phyloP scores from a whole-genome alignment of 2,329 filamentous ascomycete species.

The Fusarium proliferatum region DNA sequence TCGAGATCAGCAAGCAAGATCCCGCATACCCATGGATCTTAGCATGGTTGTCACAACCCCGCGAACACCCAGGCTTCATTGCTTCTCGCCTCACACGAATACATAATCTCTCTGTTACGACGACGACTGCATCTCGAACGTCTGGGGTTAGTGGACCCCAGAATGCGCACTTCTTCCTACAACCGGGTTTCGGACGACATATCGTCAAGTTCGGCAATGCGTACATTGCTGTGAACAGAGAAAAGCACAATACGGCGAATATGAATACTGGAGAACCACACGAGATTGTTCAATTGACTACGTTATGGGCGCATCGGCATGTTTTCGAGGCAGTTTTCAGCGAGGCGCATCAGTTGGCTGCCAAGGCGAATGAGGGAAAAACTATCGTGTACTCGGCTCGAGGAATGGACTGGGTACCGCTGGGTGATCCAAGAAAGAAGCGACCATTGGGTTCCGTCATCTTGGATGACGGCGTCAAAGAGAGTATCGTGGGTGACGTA shows the following conservation, averaged over 20 bases:
- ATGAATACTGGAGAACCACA: conserved; percentile 88
- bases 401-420: conserved; percentile 84
- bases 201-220: conserved; percentile 87
- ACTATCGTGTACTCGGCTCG: conserved; percentile 90
- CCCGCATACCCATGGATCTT: conserved; percentile 94
- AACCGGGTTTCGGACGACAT: conserved; percentile 91
- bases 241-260: conserved; percentile 86
- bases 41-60: conserved; percentile 90
- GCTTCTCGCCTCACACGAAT: conserved; percentile 68
- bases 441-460: conserved; percentile 89
- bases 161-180: conserved; percentile 84
- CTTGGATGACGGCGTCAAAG: conserved; percentile 84
- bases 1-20: conserved; percentile 95
- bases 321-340: conserved; percentile 91
- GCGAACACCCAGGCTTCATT: conserved; percentile 70
- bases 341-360: conserved; percentile 85
- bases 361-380: conserved; percentile 87
- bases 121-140: conserved; percentile 68
- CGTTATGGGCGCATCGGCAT: conserved; percentile 87
- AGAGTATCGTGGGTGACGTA: conserved; percentile 82
- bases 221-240: conserved; percentile 86
- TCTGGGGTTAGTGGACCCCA: conserved; percentile 72
- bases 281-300: conserved; percentile 92
- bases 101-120: conserved; percentile 69
- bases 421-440: conserved; percentile 88